phyloP scores from a whole-genome alignment of 768 basidiomycete species.

The Antrodiella citrinella region DNA sequence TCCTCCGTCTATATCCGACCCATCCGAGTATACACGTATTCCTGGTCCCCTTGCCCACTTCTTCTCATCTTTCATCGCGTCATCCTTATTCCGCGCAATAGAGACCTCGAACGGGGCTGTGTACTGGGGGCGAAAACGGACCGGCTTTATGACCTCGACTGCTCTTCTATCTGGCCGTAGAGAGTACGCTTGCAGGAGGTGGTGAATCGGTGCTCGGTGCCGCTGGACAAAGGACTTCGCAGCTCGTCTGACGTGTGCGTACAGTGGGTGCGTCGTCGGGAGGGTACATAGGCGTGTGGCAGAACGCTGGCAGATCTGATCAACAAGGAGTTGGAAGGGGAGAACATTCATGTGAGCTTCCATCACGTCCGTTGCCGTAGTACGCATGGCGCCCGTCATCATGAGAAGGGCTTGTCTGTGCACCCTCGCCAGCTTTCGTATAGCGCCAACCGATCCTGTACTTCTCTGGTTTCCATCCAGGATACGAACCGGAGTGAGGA shows the following conservation, averaged over 20 bases:
- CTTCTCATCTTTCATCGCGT: conserved; percentile 5
- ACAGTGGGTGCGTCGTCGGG: conserved; percentile 13
- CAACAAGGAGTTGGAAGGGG: conserved; percentile 13
- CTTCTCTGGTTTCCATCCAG: not conserved
- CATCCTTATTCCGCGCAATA: not conserved
- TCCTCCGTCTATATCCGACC: conserved; percentile 20
- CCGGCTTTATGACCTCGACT: too few relatives aligned
- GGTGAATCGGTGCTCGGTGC: conserved; percentile 17
- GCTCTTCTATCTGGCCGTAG: conserved; percentile 10
- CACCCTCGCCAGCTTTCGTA: conserved; percentile 11
- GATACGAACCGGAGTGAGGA: conserved; percentile 1
- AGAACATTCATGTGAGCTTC: conserved; percentile 14
- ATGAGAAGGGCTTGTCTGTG: conserved; percentile 16
- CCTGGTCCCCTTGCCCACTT: not conserved
- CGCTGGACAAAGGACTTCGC: conserved; percentile 1
- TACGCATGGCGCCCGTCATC: conserved; percentile 17
- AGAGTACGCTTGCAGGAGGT: conserved; percentile 11
- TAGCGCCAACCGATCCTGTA: not conserved
- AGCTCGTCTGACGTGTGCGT: conserved; percentile 5
- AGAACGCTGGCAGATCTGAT: conserved; percentile 9
- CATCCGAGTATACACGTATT: conserved; percentile 20
- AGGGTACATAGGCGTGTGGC: conserved; percentile 15
- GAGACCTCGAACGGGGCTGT: not conserved
- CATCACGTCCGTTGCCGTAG: conserved; percentile 17
- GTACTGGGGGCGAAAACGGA: too few relatives aligned